Evolutionary conservation across 179 eudicot species (phyloP), one percentile per base, ranked within the genome.

Genomic region (Camellia oleifera): DNA sequence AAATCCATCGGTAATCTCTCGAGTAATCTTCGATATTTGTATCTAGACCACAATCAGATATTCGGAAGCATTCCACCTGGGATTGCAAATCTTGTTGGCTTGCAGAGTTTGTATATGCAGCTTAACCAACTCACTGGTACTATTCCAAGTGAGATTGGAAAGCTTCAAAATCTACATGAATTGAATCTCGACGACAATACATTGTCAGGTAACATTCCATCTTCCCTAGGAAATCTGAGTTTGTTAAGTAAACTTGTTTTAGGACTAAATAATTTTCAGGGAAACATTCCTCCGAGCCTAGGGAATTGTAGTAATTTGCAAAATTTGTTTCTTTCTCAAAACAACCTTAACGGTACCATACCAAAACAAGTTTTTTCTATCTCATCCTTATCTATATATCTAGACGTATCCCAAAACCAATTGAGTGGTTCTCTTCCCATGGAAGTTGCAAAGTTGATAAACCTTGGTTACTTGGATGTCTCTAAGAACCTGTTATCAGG

Each of bases 1-100:
- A 15, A 69, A 2, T 79, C 77, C 45, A 72, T 87, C 23, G 78
- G 79, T 56, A 87, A 83, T 56, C 77, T 87, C 57, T 80, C 89
- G 5, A 66, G 62, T 5, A 12, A 42, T 17, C 75, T 78, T 56
- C 0, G n/a, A 48, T 0, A 3, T 48, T 42, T 78, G 11, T 69
- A 15, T 18, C 4, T 78, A 7, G 75, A 11, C 7, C 12, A 78
- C 18, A 78, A 78, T 69, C 75, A 32, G 7, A 26, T 78, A 40
- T 14, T 10, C 1, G 81, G 81, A 69, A 57, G 23, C n/a, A 78
- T 78, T 26, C 81, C 81, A 54, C 0, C 53, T 4, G 66, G 66
- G 17, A 53, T 56, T 11, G 67, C 6, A 6, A 69, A 78, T 54
- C 54, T 78, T 1, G 57, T 68, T 18, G 44, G 2, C 72, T 68